Base-by-base conservation (phyloP, 371 early-diverging fungal species). In the Mucor circinelloides region DNA sequence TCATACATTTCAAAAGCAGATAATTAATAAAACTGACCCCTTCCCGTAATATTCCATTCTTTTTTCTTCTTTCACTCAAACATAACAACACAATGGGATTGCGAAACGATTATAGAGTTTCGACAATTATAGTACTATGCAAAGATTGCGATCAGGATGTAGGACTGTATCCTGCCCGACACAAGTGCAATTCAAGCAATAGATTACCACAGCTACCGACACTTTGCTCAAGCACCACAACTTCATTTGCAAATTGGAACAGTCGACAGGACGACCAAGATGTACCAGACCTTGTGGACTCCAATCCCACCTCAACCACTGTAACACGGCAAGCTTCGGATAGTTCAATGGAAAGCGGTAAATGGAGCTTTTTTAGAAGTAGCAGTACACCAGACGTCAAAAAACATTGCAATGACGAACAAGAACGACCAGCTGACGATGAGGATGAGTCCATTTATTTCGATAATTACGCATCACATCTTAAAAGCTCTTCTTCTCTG, bases 61-160 rank as follows among this genome's bases (percentile, higher is more conserved):
- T 13, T 32, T 25, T 21, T 21, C 31, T 46, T 58, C 30, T 46
- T 60, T 30, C 10, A 23, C 30, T 30, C 31, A n/a, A 32, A 19
- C 5, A 28, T 10, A 50, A 23, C 8, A 23, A 50, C 5, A 31
- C 3, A 17, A 66, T 66, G 67, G 67, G 60, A 21, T 15, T 55
- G 6, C 36, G 44, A 31, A 66, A 66, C 25, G 91, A 90, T 70
- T 90, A 90, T 70, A 77, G 91, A 64, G 79, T 90, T 31, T 90
- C 91, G 10, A 78, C 79, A 42, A 70, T 90, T 23, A 84, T 80
- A 21, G 83, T 90, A 12, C 74, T 86, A 38, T 90, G 91, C 69
- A 86, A 84, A 70, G 91, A 90, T 61, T 90, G 91, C 69, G 81
- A 82, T 12, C 78, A 86, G 58, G 91, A 90, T 64, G 91, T 90